phyloP scores from a whole-genome alignment of 805 yeast genomes.

The Kazachstania africana region DNA sequence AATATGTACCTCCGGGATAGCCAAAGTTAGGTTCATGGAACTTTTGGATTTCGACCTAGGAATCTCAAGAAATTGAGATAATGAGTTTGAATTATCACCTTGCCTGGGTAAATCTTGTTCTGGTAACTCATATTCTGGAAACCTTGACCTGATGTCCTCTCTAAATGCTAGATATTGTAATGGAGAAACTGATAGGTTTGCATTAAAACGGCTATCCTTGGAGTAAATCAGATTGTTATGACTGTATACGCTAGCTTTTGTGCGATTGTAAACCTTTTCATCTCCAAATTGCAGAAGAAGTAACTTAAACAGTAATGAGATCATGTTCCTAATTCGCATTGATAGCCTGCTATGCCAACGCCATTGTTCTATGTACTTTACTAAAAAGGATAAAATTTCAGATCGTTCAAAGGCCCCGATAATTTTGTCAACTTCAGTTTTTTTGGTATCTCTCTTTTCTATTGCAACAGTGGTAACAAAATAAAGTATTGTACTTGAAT shows the following conservation, averaged over 20 bases:
- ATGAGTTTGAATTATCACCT: slow-evolving; percentile 38
- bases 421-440: slow-evolving; percentile 2
- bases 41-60: slow-evolving; percentile 37
- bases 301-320: slow-evolving; percentile 42
- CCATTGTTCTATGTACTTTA: slow-evolving; percentile 52
- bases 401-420: slow-evolving; percentile 9
- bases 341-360: slow-evolving; percentile 39
- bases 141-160: slow-evolving; percentile 62
- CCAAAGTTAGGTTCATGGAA: slow-evolving; percentile 20
- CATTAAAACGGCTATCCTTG: slow-evolving; percentile 14
- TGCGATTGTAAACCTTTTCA: slow-evolving; percentile 25
- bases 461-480: slow-evolving; percentile 13
- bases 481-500: slow-evolving; percentile 18
- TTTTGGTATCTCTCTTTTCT: slow-evolving; percentile 8
- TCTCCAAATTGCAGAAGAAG: slow-evolving; percentile 56
- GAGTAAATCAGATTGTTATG: slow-evolving; percentile 27
- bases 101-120: slow-evolving; percentile 35
- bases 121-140: slow-evolving; percentile 56
- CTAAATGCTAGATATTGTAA: slow-evolving; percentile 74
- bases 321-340: slow-evolving; percentile 45
- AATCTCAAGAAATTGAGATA: slow-evolving; percentile 47
- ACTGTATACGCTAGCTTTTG: slow-evolving; percentile 36
- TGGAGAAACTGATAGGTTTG: slow-evolving; percentile 51
- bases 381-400: slow-evolving; percentile 33
- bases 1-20: slow-evolving; percentile 29